Conservation (phyloP, 139 green algal genomes). For the Tetradesmus lagerheimii region DNA sequence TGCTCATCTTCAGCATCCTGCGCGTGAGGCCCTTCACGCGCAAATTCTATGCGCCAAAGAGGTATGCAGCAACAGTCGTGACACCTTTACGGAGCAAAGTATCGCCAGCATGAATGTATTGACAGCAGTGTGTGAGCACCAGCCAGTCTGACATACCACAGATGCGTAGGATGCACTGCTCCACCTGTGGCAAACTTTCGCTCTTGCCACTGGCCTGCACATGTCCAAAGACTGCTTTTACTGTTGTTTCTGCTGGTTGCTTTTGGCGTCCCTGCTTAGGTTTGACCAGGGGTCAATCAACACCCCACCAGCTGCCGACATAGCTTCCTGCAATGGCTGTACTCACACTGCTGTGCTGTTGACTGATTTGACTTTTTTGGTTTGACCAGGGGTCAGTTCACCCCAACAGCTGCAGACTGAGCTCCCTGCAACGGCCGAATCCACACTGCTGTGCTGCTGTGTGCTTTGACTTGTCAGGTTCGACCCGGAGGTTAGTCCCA, state of each 20-base stretch:
- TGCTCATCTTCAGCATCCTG: conserved; percentile 57
- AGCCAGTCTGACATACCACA: background rate
- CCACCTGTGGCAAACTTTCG: background rate
- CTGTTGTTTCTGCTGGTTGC: no score
- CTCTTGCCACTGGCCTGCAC: no score
- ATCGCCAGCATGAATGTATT: background rate
- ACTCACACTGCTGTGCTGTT: background rate
- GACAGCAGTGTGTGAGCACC: no score
- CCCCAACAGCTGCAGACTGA: background rate
- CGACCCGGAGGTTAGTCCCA: conserved; percentile 37
- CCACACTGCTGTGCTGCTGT: background rate
- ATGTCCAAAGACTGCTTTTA: no score
- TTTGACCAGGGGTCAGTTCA: no score
- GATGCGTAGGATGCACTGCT: background rate
- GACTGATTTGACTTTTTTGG: no score
- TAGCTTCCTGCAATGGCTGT: no score
- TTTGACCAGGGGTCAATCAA: no score
- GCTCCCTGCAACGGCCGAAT: no score
- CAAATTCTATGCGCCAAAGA: conserved; percentile 62
- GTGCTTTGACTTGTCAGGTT: background rate
- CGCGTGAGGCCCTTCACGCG: conserved; percentile 30
- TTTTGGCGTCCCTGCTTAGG: no score
- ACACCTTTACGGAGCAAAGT: no score
- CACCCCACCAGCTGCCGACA: background rate
- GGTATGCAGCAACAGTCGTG: conserved; percentile 1